Percentiles rank a stretch among this genome's conserved stretches.
Evolutionary conservation across 371 early-diverging fungal species (phyloP).

Genomic region (Chytridiales sp.): DNA sequence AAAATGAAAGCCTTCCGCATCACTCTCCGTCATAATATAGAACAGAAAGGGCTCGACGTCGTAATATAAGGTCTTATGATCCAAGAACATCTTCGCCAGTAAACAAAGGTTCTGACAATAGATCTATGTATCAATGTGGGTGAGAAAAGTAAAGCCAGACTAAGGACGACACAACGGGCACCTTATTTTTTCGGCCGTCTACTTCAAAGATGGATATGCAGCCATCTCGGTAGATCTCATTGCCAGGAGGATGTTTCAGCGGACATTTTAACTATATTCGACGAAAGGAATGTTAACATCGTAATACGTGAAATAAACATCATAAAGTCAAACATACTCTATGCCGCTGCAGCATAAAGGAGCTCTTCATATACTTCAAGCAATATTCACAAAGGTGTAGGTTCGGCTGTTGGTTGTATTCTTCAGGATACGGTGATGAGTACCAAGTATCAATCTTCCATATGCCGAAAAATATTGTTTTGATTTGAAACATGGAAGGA

Average conservation of each 20-base stretch:
- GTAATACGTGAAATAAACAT: constrained; percentile 1
- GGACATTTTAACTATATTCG: constrained; percentile 51
- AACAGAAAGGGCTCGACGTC: constrained; percentile 99
- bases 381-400: constrained; percentile 87
- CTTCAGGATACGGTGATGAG: constrained; percentile 91
- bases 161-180: constrained; percentile 28
- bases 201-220: constrained; percentile 82
- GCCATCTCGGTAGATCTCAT: constrained; percentile 80
- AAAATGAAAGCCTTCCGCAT: constrained; percentile 72
- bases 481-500: constrained; percentile 46
- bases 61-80: constrained; percentile 99
- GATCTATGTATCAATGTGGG: constrained; percentile 5
- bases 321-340: constrained; percentile 33
- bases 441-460: constrained; percentile 86
- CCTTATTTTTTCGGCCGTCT: constrained; percentile 85
- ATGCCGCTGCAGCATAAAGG: constrained; percentile 57
- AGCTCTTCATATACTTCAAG: constrained; percentile 41
- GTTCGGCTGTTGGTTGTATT: constrained; percentile 63
- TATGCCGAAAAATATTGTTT: constrained; percentile 76
- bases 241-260: constrained; percentile 80
- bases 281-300: background rate
- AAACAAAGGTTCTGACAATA: constrained; percentile 51
- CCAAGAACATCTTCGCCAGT: constrained; percentile 94
- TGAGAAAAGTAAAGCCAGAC: constrained; percentile 4
- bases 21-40: constrained; percentile 81